Evolutionary conservation across 495 filamentous ascomycete genomes (phyloP), one percentile per base, ranked within the genome.

Genomic region (Xylaria curta): DNA sequence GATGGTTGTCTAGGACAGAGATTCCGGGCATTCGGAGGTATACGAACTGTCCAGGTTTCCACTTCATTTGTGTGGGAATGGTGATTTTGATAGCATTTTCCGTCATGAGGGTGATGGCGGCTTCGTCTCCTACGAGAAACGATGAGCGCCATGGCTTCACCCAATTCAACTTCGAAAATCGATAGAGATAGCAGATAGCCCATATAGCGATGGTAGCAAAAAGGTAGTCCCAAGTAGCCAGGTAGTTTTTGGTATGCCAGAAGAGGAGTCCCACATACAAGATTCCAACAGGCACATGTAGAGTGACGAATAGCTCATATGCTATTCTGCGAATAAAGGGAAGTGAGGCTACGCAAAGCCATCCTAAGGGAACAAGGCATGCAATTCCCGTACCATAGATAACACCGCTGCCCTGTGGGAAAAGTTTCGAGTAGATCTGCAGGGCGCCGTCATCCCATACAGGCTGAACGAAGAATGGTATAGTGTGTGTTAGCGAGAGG

Each of bases 61-160:
- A 98, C 72, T 88, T 91, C 88, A 97, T 92, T 78, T 94, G 91
- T 7, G 95, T 97, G 0, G 95, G 93, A 38, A 98, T 90, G 3
- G 95, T 98, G 68, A 98, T 87, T 75, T 98, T 97, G 80, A 98
- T 90, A 46, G 94, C 93, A 74, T 96, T 94, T 74, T 97, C 93
- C 21, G 92, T 91, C 80, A 98, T 92, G 46, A 97, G 81, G 5
- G 93, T 95, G 46, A 98, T 88, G 44, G 92, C 91, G 0, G 92
- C 92, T 78, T 95, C 93, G 76, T 98, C 96, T 65, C 95, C 95
- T 49, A 94, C 89, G 73, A 97, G 84, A 80, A 91, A 94, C 0
- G 92, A 90, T 73, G 91, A 83, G 53, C 90, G 87, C 81, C 94
- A 90, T 9, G 95, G 95, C 78, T 92, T 92, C 46, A 88, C 86